phyloP scores from a whole-genome alignment of 2,329 filamentous ascomycete genomes.

The Endoconidiophora laricicola region DNA sequence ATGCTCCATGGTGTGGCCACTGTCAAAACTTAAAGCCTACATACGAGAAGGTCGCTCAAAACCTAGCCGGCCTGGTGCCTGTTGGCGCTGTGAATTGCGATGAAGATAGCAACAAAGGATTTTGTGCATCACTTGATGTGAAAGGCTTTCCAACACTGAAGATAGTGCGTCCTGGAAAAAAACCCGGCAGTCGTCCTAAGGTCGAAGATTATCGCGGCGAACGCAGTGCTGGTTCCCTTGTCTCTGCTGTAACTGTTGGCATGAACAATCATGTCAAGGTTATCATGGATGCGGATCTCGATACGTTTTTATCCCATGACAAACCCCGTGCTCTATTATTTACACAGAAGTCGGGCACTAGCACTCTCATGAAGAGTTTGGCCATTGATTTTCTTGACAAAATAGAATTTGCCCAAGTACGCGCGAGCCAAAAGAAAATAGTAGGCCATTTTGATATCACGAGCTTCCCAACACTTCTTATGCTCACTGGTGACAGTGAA shows the following conservation, averaged over 20 bases:
- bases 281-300: constrained; percentile 62
- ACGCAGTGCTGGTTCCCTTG: constrained; percentile 70
- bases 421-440: constrained; percentile 33
- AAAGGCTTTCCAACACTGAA: constrained; percentile 94
- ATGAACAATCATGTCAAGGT: constrained; percentile 85
- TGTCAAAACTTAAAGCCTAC: constrained; percentile 91
- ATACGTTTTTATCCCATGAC: constrained; percentile 51
- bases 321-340: constrained; percentile 76
- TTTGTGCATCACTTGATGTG: constrained; percentile 74
- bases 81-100: constrained; percentile 93
- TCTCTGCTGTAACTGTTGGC: constrained; percentile 67
- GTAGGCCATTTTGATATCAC: constrained; percentile 60
- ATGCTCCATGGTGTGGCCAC: constrained; percentile 94
- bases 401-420: constrained; percentile 65
- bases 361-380: constrained; percentile 63
- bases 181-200: constrained; percentile 47
- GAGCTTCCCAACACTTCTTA: constrained; percentile 64
- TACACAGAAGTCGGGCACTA: constrained; percentile 80
- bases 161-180: constrained; percentile 74
- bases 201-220: constrained; percentile 85
- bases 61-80: constrained; percentile 79
- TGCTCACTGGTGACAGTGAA: constrained; percentile 55
- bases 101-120: constrained; percentile 74
- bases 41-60: constrained; percentile 85
- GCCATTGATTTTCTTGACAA: constrained; percentile 81